Conservation (phyloP, 768 basidiomycete genomes). For the Asterophora lycoperdoides region DNA sequence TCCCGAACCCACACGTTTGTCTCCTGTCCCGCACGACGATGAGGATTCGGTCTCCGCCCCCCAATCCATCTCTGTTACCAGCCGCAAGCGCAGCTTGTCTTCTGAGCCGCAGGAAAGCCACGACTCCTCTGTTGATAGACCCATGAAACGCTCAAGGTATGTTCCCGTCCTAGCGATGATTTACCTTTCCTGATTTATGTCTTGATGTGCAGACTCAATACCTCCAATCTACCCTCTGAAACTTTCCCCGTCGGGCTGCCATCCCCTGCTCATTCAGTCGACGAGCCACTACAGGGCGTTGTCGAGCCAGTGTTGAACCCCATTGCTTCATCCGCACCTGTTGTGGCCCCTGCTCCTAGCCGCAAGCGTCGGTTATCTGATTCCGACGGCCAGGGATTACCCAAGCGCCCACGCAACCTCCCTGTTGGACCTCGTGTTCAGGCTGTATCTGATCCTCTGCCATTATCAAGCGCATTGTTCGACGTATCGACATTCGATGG, state of each 20-base stretch:
- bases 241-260: neutral
- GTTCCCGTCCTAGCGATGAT: neutral
- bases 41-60: neutral
- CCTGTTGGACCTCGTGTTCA: slow-evolving; percentile 17
- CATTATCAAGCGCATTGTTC: slow-evolving; percentile 10
- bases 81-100: slow-evolving; percentile 12
- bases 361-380: slow-evolving; percentile 39
- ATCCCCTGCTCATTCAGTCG: slow-evolving; percentile 12
- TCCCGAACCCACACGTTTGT: neutral
- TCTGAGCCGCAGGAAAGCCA: neutral
- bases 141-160: slow-evolving; percentile 17
- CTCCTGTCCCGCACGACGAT: neutral
- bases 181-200: neutral
- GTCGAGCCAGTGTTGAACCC: neutral
- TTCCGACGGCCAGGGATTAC: slow-evolving; percentile 11
- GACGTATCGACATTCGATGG: slow-evolving; percentile 26
- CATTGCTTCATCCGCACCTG: neutral
- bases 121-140: neutral
- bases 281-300: neutral
- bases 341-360: slow-evolving; percentile 5
- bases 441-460: slow-evolving; percentile 27
- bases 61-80: neutral
- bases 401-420: slow-evolving; percentile 27
- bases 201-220: neutral
- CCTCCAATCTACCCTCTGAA: neutral